Evolutionary conservation across 305 asterid genomes (phyloP), one percentile per base, ranked within the genome.

Genomic region (Galium porrigens): DNA sequence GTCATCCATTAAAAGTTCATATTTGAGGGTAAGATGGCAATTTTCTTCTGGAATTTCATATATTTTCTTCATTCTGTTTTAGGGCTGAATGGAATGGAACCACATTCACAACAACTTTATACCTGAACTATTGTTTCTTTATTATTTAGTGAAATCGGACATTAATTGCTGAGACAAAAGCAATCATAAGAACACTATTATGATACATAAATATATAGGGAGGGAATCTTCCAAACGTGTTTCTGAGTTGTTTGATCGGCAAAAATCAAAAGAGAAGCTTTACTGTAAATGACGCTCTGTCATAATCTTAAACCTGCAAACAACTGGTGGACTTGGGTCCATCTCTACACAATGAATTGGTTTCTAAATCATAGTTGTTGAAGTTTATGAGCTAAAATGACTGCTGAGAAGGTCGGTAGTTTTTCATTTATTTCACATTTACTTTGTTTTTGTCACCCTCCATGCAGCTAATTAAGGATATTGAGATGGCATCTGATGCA

Each of bases 1-100:
- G 66, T 89, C 96, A 70, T 92, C 99, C 59, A 73, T 80, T 9
- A 92, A 87, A 80, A 83, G 75, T 76, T 95, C 99, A 71, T 92
- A 84, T 74, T 70, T 84, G 52, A 83, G 94, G 82, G 99, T 92
- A 80, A 78, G 84, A 72, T 54, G 58, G 74, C 61, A 51, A 58
- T 73, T 73, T 63, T 69, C 25, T 3, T 30, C 44, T 46, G 32
- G 15, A 22, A 15, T 4, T 5, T 27, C 27, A 5, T 27, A 3
- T 1, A 7, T 44, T 27, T 63, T 29, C 15, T 46, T 32, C 54
- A 22, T 2, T 62, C 32, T 25, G 15, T 46, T 46, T n/a, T 46
- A 46, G 52, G 52, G 52, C 20, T 46, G 52, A 53, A 53, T 22
- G 22, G 58, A 53, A 53, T 53, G 29, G 12, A 51, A 51, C 25